A percentile compares a stretch with the other conserved stretches of the same genome.
Conservation (phyloP, 768 basidiomycete species). For the Hypsizygus marmoreus region DNA sequence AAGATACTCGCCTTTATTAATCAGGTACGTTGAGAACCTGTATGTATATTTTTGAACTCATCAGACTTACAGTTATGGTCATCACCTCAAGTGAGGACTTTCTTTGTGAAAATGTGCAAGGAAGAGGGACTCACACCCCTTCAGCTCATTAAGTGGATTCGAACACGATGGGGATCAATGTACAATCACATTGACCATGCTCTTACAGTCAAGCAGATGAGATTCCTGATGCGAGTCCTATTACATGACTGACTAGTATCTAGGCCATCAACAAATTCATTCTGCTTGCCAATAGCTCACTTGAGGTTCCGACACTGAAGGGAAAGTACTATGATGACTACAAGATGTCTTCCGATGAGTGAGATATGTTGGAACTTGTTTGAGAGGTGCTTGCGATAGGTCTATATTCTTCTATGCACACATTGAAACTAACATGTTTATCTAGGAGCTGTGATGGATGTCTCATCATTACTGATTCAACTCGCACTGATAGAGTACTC, state of each 20-base stretch:
- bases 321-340: conserved; percentile 26
- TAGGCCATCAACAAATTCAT: conserved; percentile 23
- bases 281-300: conserved; percentile 20
- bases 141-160: conserved; percentile 28
- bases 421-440: not conserved
- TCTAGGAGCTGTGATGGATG: too few species aligned
- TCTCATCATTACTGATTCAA: too few species aligned
- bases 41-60: conserved; percentile 3
- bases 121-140: conserved; percentile 18
- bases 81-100: conserved; percentile 27
- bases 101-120: conserved; percentile 19
- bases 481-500: too few species aligned
- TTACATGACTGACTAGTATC: not conserved
- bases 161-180: conserved; percentile 31
- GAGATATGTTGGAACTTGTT: conserved; percentile 23
- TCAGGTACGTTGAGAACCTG: conserved; percentile 22
- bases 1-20: conserved; percentile 24
- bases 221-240: not conserved
- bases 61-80: conserved; percentile 19
- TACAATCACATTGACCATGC: conserved; percentile 21
- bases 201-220: conserved; percentile 7
- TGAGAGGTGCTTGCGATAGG: conserved; percentile 24
- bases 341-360: conserved; percentile 19
- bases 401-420: conserved; percentile 4
- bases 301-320: conserved; percentile 25